A percentile compares a stretch with the other conserved stretches of the same genome.
Conservation (phyloP, 768 basidiomycete genomes). For the Lactarius hengduanensis region DNA sequence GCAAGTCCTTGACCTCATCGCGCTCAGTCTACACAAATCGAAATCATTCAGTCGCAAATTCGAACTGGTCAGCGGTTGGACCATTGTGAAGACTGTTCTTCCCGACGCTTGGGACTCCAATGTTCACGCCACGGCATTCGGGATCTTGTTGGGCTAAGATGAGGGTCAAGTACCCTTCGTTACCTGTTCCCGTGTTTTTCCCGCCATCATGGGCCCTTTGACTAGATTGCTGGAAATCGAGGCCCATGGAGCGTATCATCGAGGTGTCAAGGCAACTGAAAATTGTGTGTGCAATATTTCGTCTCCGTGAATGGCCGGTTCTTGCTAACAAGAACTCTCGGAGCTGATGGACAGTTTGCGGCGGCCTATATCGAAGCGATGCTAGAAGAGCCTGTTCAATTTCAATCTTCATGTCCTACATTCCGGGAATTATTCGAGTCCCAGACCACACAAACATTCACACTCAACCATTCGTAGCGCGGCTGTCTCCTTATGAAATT, state of each 20-base stretch:
- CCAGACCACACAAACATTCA: slow-evolving; percentile 65
- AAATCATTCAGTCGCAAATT: slow-evolving; percentile 76
- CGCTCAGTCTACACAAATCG: slow-evolving; percentile 52
- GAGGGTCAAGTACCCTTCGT: no score
- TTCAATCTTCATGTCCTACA: slow-evolving; percentile 60
- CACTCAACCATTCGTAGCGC: slow-evolving; percentile 54
- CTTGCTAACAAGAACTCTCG: not conserved
- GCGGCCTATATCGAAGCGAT: slow-evolving; percentile 49
- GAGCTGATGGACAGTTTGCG: slow-evolving; percentile 11
- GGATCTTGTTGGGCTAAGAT: no score
- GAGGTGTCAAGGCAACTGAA: no score
- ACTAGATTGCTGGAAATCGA: no score
- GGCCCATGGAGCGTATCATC: no score
- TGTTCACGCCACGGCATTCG: no score
- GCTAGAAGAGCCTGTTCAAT: slow-evolving; percentile 63
- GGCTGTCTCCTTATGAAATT: slow-evolving; percentile 41
- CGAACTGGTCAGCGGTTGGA: slow-evolving; percentile 87
- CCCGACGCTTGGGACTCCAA: no score
- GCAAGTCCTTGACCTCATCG: slow-evolving; percentile 59
- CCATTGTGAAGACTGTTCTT: slow-evolving; percentile 63
- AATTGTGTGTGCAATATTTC: slow-evolving; percentile 38
- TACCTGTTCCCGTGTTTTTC: no score
- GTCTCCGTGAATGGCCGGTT: not conserved
- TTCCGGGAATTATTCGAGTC: slow-evolving; percentile 76
- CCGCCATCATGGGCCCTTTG: no score